phyloP scores from a whole-genome alignment of 2,329 filamentous ascomycete species.

The Cercospora brassicicola region DNA sequence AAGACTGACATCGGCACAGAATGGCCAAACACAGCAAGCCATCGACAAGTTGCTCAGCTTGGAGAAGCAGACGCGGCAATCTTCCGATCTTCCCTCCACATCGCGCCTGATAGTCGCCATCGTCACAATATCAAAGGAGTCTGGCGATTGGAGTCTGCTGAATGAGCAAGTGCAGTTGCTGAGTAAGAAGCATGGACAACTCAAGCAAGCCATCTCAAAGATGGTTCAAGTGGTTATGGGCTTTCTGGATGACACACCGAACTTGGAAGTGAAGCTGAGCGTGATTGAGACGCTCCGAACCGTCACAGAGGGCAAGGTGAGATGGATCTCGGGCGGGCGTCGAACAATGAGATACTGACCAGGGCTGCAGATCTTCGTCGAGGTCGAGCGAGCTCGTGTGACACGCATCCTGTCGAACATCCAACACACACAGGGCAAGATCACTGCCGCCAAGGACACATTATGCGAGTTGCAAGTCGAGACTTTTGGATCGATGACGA shows the following conservation, averaged over 20 bases:
- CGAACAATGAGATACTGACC: constrained; percentile 11
- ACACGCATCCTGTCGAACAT: constrained; percentile 95
- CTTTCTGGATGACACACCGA: constrained; percentile 84
- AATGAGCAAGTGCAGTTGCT: constrained; percentile 95
- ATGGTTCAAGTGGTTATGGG: constrained; percentile 97
- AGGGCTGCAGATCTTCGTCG: constrained; percentile 78
- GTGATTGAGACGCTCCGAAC: constrained; percentile 94
- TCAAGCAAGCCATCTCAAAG: constrained; percentile 97
- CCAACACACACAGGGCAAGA: constrained; percentile 92
- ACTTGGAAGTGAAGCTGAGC: constrained; percentile 81
- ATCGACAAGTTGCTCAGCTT: constrained; percentile 89
- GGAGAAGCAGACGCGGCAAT: constrained; percentile 97
- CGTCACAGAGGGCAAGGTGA: constrained; percentile 91
- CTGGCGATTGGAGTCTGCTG: constrained; percentile 87
- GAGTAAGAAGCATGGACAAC: constrained; percentile 99
- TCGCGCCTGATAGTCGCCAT: constrained; percentile 84
- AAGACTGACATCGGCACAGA: constrained; percentile 47
- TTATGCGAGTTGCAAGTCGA: constrained; percentile 97
- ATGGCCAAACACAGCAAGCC: constrained; percentile 72
- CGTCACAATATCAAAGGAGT: constrained; percentile 90
- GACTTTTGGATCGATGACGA: constrained; percentile 97
- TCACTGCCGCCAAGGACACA: constrained; percentile 85
- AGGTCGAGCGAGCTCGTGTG: constrained; percentile 93
- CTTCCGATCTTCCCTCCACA: constrained; percentile 92
- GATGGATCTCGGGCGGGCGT: constrained; percentile 21